phyloP scores from a whole-genome alignment of 2,329 filamentous ascomycete genomes.

The Tolypocladium cylindrosporum region DNA sequence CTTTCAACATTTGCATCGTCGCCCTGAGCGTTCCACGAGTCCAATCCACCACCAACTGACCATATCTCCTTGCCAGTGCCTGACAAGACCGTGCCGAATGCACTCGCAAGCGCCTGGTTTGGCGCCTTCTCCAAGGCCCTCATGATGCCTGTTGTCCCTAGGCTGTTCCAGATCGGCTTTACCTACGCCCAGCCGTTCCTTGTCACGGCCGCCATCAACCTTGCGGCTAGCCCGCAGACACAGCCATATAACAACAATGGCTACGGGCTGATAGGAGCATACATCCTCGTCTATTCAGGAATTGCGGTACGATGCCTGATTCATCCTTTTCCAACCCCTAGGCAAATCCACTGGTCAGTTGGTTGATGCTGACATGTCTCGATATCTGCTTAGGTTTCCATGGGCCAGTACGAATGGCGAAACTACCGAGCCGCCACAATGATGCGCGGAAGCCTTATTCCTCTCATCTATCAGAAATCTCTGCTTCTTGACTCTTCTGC shows the following conservation, averaged over 20 bases:
- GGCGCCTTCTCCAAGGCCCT: conserved; percentile 4
- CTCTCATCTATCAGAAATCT: conserved; percentile 15
- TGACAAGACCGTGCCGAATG: conserved; percentile 8
- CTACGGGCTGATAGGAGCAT: conserved; percentile 18
- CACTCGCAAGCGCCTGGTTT: conserved; percentile 6
- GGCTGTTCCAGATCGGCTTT: conserved; percentile 13
- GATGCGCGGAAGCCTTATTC: conserved; percentile 15
- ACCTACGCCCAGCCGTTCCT: conserved; percentile 16
- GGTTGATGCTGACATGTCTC: not conserved
- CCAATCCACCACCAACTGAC: not conserved
- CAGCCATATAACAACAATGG: conserved; percentile 11
- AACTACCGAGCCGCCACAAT: conserved; percentile 13
- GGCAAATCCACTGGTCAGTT: not conserved
- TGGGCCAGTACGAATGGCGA: conserved; percentile 13
- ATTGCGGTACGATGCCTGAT: conserved; percentile 9
- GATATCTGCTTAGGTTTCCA: conserved; percentile 7
- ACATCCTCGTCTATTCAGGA: conserved; percentile 13
- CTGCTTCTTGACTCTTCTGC: conserved; percentile 8
- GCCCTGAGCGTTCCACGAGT: not conserved
- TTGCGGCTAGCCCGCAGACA: conserved; percentile 8
- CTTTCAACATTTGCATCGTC: not conserved
- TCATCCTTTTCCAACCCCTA: not conserved
- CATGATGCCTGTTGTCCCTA: conserved; percentile 6
- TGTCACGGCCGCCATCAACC: conserved; percentile 10
- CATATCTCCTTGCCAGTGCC: conserved; percentile 4